Conservation (phyloP, 176 grass and related monocot species). For the Rhynchospora tenuis region DNA sequence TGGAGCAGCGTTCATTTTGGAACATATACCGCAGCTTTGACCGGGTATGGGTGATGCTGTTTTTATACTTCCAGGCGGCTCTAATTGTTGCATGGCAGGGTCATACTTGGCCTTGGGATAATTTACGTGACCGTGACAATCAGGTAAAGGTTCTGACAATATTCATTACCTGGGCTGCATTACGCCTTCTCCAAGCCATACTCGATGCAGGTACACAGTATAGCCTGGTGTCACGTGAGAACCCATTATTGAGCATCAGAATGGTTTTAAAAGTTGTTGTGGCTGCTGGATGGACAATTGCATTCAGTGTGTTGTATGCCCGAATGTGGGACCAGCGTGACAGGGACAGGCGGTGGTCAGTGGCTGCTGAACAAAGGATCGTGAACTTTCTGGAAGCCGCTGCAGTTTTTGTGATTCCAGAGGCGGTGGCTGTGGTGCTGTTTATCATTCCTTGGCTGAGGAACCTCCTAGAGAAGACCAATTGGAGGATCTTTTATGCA, state of each 20-base stretch:
- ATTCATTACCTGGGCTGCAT: slow-evolving; percentile 86
- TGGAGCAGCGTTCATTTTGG: slow-evolving; percentile 95
- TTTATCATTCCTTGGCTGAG: slow-evolving; percentile 84
- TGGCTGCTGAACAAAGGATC: slow-evolving; percentile 52
- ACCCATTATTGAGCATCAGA: slow-evolving; percentile 37
- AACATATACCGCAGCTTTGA: slow-evolving; percentile 94
- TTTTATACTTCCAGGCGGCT: slow-evolving; percentile 78
- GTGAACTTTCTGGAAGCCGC: slow-evolving; percentile 68
- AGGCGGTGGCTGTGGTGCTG: slow-evolving; percentile 53
- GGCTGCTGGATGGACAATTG: slow-evolving; percentile 64
- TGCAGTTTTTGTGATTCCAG: slow-evolving; percentile 72
- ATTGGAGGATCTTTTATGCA: slow-evolving; percentile 77
- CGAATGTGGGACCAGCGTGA: slow-evolving; percentile 71
- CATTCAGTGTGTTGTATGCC: slow-evolving; percentile 61
- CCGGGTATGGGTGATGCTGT: slow-evolving; percentile 79
- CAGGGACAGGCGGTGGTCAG: slow-evolving; percentile 64
- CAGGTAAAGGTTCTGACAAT: slow-evolving; percentile 73
- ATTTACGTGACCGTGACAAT: slow-evolving; percentile 50
- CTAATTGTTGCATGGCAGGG: slow-evolving; percentile 81
- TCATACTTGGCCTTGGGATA: slow-evolving; percentile 42
- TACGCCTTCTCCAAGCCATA: slow-evolving; percentile 72
- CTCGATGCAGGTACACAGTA: slow-evolving; percentile 83
- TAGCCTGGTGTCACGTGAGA: slow-evolving; percentile 67
- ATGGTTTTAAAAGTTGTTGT: slow-evolving; percentile 80
- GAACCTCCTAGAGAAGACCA: slow-evolving; percentile 86